Conservation (phyloP, 768 basidiomycete genomes). For the Terana coerulea region DNA sequence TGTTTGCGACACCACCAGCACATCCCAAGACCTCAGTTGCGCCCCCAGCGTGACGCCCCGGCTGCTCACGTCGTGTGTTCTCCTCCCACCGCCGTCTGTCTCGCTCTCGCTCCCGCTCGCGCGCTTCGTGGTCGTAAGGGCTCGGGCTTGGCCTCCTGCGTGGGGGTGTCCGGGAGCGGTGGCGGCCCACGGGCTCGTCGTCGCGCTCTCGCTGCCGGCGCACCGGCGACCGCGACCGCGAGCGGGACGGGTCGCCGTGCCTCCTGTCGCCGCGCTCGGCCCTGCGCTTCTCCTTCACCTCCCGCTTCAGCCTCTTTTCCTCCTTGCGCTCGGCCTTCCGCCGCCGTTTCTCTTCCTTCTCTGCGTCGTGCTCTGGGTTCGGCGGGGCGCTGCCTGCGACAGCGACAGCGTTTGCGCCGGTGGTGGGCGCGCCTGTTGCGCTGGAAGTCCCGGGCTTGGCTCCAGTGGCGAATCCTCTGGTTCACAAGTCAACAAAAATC, state of each 20-base stretch:
- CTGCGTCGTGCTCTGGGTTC: conserved; percentile 18
- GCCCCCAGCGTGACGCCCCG: conserved; percentile 24
- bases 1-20: background rate
- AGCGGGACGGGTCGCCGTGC: conserved; percentile 13
- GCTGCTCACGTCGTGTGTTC: conserved; percentile 38
- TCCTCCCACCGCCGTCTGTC: conserved; percentile 50
- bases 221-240: conserved; percentile 36
- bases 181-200: conserved; percentile 11
- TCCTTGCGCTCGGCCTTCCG: conserved; percentile 48
- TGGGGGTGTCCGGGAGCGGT: conserved; percentile 18
- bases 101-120: conserved; percentile 36
- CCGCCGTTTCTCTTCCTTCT: conserved; percentile 31
- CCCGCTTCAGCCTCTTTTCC: conserved; percentile 43
- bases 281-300: conserved; percentile 50
- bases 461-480: conserved; percentile 66
- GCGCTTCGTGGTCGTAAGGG: conserved; percentile 31
- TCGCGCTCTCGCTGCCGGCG: conserved; percentile 11
- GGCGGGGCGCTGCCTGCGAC: conserved; percentile 16
- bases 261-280: conserved; percentile 28
- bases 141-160: conserved; percentile 2
- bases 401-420: conserved; percentile 30
- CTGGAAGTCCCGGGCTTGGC: conserved; percentile 13
- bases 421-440: conserved; percentile 17
- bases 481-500: background rate
- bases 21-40: conserved; percentile 18